Conservation (phyloP, 768 basidiomycete genomes). For the Leucocoprinus sp. region DNA sequence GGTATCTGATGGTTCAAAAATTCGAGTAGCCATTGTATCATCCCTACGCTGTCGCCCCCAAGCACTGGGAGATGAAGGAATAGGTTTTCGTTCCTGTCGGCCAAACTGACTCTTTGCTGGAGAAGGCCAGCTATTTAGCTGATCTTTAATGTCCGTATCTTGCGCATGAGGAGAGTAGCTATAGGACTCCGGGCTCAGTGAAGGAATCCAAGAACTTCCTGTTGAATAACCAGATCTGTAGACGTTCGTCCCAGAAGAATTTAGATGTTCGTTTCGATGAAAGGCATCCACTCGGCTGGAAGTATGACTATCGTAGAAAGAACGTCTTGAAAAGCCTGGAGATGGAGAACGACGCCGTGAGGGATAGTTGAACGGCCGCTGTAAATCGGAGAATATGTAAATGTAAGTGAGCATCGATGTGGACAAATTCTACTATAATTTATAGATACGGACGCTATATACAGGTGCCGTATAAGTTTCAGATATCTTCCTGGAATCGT, state of each 20-base stretch:
- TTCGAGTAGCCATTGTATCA: constrained; percentile 31
- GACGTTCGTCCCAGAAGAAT: constrained; percentile 34
- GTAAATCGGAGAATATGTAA: constrained; percentile 11
- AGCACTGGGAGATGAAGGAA: constrained; percentile 31
- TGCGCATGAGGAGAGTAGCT: constrained; percentile 26
- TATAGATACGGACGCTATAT: constrained; percentile 32
- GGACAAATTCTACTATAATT: constrained; percentile 17
- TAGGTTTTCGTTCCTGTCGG: constrained; percentile 36
- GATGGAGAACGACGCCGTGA: constrained; percentile 42
- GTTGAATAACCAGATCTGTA: constrained; percentile 23
- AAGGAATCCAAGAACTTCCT: constrained; percentile 30
- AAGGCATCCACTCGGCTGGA: constrained; percentile 29
- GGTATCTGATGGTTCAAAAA: constrained; percentile 65
- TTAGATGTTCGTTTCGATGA: constrained; percentile 33
- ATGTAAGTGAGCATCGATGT: constrained; percentile 10
- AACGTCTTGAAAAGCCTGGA: constrained; percentile 35
- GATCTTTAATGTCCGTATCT: constrained; percentile 42
- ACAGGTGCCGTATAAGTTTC: constrained; percentile 18
- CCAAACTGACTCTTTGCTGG: constrained; percentile 20
- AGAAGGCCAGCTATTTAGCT: constrained; percentile 32
- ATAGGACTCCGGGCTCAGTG: constrained; percentile 48
- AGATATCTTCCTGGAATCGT: constrained; percentile 27
- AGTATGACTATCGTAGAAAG: constrained; percentile 45
- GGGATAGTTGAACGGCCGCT: constrained; percentile 27
- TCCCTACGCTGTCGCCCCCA: constrained; percentile 25